These are phyloP conservation scores for Begonia peltatifolia DNA, from an alignment of 306 rosid species.

Conservation along the genomic window DNA sequence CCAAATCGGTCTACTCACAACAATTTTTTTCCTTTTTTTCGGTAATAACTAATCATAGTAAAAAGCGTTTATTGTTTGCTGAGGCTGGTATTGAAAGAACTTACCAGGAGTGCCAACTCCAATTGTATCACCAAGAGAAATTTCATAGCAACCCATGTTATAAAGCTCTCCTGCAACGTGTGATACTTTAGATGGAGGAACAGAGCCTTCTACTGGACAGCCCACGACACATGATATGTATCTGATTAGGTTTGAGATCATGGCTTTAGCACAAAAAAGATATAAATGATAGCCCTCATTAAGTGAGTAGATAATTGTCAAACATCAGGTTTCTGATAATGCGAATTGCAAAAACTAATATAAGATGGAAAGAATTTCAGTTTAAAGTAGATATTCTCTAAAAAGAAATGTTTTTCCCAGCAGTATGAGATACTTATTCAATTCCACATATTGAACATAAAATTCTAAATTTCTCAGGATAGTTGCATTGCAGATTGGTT, in stretches of 20 bases:
- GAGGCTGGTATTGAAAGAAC: conserved; percentile 1
- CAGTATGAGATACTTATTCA: no score
- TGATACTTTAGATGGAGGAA: conserved; percentile 69
- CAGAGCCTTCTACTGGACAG: conserved; percentile 75
- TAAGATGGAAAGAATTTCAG: background rate
- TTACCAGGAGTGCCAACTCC: conserved; percentile 98
- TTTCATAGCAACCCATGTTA: conserved; percentile 79
- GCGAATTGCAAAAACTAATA: background rate
- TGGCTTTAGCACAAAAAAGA: background rate
- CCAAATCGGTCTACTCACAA: no score
- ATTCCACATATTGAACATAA: no score
- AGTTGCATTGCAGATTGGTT: no score
- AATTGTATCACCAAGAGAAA: conserved; percentile 91
- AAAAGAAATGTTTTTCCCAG: no score
- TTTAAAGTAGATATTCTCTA: no score
- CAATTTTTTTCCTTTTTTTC: no score
- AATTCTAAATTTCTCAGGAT: no score
- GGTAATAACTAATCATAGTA: no score
- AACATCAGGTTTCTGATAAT: background rate
- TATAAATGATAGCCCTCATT: background rate
- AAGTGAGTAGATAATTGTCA: background rate
- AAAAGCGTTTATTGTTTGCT: no score
- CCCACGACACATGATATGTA: conserved; percentile 91
- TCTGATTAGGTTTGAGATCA: conserved; percentile 19
- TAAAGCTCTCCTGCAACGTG: conserved; percentile 67